Evolutionary conservation across 2,329 filamentous ascomycete genomes (phyloP).

Genomic region (Aspergillus viridinutans): DNA sequence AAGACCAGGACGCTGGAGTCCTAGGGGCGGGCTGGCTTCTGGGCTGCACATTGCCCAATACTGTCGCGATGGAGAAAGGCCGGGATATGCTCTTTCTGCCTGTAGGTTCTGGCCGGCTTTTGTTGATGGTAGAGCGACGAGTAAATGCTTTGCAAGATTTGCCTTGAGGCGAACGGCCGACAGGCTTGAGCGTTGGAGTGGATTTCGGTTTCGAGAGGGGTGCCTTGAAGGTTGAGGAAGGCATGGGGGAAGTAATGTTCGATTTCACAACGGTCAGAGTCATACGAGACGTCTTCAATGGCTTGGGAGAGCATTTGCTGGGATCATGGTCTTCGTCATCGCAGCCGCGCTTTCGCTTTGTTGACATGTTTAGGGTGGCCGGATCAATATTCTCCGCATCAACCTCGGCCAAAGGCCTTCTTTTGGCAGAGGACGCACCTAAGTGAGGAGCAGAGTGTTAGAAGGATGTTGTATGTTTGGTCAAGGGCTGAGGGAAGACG

Average conservation of each 20-base stretch:
- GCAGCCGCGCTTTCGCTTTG: constrained; percentile 40
- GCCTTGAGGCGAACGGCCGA: constrained; percentile 72
- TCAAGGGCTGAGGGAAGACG: constrained; percentile 1
- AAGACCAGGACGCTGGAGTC: constrained; percentile 62
- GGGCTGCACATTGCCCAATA: constrained; percentile 55
- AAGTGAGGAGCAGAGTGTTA: not conserved
- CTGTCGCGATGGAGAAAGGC: constrained; percentile 81
- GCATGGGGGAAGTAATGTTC: constrained; percentile 17
- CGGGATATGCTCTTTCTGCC: constrained; percentile 44
- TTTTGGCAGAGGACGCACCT: constrained; percentile 16
- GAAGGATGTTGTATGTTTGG: constrained; percentile 1
- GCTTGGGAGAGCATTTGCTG: constrained; percentile 41
- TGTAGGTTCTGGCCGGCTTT: constrained; percentile 66
- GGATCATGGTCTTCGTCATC: constrained; percentile 29
- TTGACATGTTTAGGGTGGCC: constrained; percentile 45
- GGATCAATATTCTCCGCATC: constrained; percentile 61
- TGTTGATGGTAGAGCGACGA: constrained; percentile 61
- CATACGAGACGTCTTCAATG: constrained; percentile 46
- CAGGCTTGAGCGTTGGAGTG: constrained; percentile 61
- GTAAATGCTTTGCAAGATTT: constrained; percentile 67
- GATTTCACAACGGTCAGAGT: constrained; percentile 25
- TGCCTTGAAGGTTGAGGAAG: constrained; percentile 22
- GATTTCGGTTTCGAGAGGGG: constrained; percentile 42
- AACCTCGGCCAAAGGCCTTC: constrained; percentile 16
- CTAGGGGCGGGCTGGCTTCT: constrained; percentile 45